Base-by-base conservation (phyloP, 2,329 filamentous ascomycete genomes). In the Canariomyces notabilis region DNA sequence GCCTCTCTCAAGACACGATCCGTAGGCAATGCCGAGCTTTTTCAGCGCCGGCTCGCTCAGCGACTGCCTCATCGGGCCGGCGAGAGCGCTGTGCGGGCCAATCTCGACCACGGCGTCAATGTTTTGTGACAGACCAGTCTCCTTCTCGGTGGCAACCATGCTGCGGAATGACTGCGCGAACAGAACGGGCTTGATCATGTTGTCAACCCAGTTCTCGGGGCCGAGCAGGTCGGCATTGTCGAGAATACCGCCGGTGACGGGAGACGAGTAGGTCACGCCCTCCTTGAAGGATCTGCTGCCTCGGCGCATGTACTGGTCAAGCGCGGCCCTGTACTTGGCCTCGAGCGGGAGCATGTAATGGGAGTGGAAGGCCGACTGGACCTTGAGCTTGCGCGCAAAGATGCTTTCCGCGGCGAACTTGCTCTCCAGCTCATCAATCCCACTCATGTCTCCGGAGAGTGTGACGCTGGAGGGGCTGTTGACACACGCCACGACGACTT, bases 351-450 rank as follows among this genome's bases (percentile, higher is more conserved):
- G 5, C 52, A 55, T 55, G 19, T 47, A 36, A 12, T 39, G 34
- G 6, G 51, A 55, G 36, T 55, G 53, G 64, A 3, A 72, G 63
- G 69, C 72, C 70, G 55, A 71, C 5, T 33, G 37, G 15, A 44
- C 41, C 31, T 32, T 31, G 14, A 56, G 49, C 21, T 37, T 39
- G 2, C 52, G 31, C 4, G 42, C 41, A 44, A 55, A 50, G 4
- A 52, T 21, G 4, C 15, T 21, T 4, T 49, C 37, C 9, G 14
- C 18, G 11, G 37, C 41, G 29, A 34, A 15, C 32, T 16, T 16
- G 3, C 20, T 31, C 42, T 61, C 57, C 8, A 64, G 34, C 1
- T 42, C 32, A 18, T 62, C 58, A 8, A 66, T 53, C 2, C 51
- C 51, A 5, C 35, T 36, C 14, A 57, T 57, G 7, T 49, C 33